Evolutionary conservation across 257 asterid genomes (phyloP).

Genomic region (Nicotiana noctiflora): DNA sequence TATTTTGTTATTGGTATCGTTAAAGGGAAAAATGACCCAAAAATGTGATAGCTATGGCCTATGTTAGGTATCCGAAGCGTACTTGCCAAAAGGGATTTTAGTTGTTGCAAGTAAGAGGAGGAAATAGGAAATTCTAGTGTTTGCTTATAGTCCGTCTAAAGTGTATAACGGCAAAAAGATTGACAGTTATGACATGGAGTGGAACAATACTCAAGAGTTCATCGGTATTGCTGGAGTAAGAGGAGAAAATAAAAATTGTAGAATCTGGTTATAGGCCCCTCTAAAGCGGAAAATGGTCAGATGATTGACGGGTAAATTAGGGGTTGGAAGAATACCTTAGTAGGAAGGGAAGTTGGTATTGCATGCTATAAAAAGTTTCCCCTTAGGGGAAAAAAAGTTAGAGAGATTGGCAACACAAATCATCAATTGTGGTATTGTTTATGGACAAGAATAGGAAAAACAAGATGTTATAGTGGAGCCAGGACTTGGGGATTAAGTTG

Average conservation of each 20-base stretch:
- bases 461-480: not conserved
- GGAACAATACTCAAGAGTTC: not conserved
- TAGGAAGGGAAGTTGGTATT: not conserved
- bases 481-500: not conserved
- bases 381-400: not conserved
- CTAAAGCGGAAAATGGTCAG: not conserved
- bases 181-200: not conserved
- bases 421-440: not conserved
- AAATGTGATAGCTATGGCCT: not conserved
- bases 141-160: not conserved
- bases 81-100: not conserved
- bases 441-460: not conserved
- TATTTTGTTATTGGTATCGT: not conserved
- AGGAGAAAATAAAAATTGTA: not conserved
- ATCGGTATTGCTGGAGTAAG: not conserved
- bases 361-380: not conserved
- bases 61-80: not conserved
- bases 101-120: not conserved
- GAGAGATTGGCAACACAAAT: not conserved
- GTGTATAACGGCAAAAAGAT: not conserved
- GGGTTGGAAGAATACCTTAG: not conserved
- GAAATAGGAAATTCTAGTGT: not conserved
- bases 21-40: not conserved
- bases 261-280: not conserved
- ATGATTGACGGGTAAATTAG: not conserved